Base-by-base conservation (phyloP, 2,329 filamentous ascomycete genomes). In the Blumeria hordei region DNA sequence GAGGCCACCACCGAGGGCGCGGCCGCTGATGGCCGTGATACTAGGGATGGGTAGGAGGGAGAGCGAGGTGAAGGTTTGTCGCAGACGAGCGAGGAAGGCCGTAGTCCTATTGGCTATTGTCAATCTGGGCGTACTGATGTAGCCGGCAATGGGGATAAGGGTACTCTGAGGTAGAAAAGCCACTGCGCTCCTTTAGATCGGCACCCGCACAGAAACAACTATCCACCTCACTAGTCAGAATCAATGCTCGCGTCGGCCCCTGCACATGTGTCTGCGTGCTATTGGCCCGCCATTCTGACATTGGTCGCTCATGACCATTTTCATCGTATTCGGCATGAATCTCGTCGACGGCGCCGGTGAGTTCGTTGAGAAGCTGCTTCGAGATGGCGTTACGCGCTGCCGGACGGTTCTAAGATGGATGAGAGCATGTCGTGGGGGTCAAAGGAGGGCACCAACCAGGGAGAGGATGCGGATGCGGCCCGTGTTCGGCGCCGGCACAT, bases 141-240 rank as follows among this genome's bases (percentile, higher is more conserved):
- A 12, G 21, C 21, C 4, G 21, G 34, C 34, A 14, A 18, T 39
- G 28, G 8, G 32, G 43, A 55, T 16, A 16, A 35, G 55, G 56
- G 14, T 57, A 94, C 88, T 95, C 83, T 62, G 87, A 77, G 58
- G 74, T 75, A 0, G 78, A 81, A 68, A 95, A 92, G 3, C 74
- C 77, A 57, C 76, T 75, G 33, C 90, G 73, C 72, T 95, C 90
- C 66, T 95, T 96, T 63, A 98, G 69, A 66, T 98, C 92, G 3
- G 92, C 92, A 39, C 92, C 92, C 0, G 92, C 87, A 68, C 92
- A 98, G 68, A 98, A 98, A 62, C 81, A 83, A 28, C 78, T 74
- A 62, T 95, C 86, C n/a, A 86, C 76, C 43, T 86, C 85, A 64
- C 85, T 93, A 10, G 86, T 84, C 14, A 98, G 63, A 43, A 98